Conservation (phyloP, 1,139 yeast genomes). For the Yamadazyma siamensis region DNA sequence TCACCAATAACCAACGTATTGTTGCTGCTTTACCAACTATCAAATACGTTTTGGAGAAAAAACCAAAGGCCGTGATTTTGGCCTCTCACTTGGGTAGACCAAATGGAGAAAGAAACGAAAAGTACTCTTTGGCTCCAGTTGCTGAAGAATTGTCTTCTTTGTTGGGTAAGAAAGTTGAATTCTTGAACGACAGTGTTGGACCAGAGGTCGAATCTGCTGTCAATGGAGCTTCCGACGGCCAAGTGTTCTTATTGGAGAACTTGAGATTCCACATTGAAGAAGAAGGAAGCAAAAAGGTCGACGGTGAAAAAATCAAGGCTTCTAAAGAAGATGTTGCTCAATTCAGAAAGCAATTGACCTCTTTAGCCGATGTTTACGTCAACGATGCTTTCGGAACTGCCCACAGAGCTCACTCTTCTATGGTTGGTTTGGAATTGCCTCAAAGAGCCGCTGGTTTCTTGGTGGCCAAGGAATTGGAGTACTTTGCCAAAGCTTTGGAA, state of each 20-base stretch:
- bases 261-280: constrained; percentile 97
- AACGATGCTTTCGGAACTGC: constrained; percentile 99
- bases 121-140: constrained; percentile 90
- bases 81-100: constrained; percentile 99
- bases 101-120: constrained; percentile 79
- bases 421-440: constrained; percentile 92
- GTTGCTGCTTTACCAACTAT: constrained; percentile 98
- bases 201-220: constrained; percentile 77
- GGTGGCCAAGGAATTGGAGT: constrained; percentile 92
- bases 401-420: constrained; percentile 98
- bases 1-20: constrained; percentile 98
- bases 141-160: constrained; percentile 79
- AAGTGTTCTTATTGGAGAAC: constrained; percentile 84
- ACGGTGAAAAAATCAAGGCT: constrained; percentile 90
- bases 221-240: constrained; percentile 65
- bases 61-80: constrained; percentile 83
- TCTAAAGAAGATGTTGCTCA: constrained; percentile 73
- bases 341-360: constrained; percentile 84
- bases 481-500: constrained; percentile 96
- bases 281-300: constrained; percentile 75
- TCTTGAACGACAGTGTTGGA: constrained; percentile 88
- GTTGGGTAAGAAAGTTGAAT: constrained; percentile 64
- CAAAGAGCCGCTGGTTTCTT: constrained; percentile 97
- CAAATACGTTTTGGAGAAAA: constrained; percentile 83
- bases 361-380: constrained; percentile 91